phyloP scores from a whole-genome alignment of 768 basidiomycete genomes.

The Tephrocybe sp. region DNA sequence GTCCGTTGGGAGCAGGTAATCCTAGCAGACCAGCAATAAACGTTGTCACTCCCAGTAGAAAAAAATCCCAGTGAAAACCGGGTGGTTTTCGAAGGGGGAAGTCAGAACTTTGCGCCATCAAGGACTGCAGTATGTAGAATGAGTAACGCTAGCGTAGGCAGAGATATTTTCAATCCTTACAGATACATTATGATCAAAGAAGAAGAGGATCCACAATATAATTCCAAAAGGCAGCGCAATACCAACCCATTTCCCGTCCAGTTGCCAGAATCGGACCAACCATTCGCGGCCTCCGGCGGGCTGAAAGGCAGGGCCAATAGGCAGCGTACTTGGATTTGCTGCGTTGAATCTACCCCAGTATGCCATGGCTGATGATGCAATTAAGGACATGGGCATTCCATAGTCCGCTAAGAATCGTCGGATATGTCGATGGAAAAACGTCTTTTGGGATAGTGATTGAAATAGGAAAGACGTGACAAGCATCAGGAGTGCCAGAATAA shows the following conservation, averaged over 20 bases:
- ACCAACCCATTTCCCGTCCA: slow-evolving; percentile 87
- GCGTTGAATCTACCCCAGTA: slow-evolving; percentile 82
- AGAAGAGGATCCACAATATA: slow-evolving; percentile 88
- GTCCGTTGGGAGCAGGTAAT: slow-evolving; percentile 82
- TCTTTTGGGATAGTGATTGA: slow-evolving; percentile 58
- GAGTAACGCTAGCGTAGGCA: slow-evolving; percentile 4
- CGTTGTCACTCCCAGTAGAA: slow-evolving; percentile 87
- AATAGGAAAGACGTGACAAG: slow-evolving; percentile 75
- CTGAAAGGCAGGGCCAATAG: slow-evolving; percentile 66
- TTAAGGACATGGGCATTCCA: slow-evolving; percentile 86
- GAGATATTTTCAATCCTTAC: slow-evolving; percentile 41
- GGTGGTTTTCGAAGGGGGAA: slow-evolving; percentile 92
- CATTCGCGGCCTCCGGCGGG: slow-evolving; percentile 74
- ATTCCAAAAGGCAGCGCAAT: slow-evolving; percentile 89
- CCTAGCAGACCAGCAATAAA: slow-evolving; percentile 88
- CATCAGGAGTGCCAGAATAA: slow-evolving; percentile 79
- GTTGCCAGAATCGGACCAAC: slow-evolving; percentile 88
- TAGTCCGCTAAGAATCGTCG: slow-evolving; percentile 83
- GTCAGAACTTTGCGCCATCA: slow-evolving; percentile 89
- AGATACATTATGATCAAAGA: slow-evolving; percentile 94
- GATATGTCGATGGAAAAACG: slow-evolving; percentile 72
- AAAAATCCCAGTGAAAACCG: slow-evolving; percentile 87
- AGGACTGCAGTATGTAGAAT: slow-evolving; percentile 57
- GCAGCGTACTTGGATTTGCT: slow-evolving; percentile 64
- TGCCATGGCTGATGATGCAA: slow-evolving; percentile 74